These are phyloP conservation scores for Mychonastes homosphaera DNA, from an alignment of 139 green algal species.

Conservation along the genomic window DNA sequence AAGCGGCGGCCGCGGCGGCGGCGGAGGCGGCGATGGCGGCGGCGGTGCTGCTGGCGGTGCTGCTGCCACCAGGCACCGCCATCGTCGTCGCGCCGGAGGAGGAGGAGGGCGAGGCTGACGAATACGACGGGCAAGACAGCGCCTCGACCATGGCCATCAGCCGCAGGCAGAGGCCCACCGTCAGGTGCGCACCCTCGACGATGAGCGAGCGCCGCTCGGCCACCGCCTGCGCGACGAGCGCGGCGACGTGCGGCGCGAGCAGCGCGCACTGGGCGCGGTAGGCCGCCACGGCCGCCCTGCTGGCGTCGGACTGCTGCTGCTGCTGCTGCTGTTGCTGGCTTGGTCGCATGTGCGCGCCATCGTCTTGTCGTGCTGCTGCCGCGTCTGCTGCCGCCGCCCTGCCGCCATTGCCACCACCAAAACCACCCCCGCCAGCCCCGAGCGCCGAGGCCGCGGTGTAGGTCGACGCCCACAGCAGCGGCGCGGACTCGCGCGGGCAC, in stretches of 20 bases:
- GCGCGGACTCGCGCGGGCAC: constrained; percentile 36
- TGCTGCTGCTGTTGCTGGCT: background rate
- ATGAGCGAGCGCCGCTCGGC: constrained; percentile 48
- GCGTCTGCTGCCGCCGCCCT: background rate
- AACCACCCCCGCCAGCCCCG: too few species aligned
- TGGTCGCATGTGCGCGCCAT: background rate
- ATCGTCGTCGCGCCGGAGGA: too few species aligned
- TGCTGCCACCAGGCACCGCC: too few species aligned
- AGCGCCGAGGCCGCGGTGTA: constrained; percentile 83
- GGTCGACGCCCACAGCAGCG: constrained; percentile 80
- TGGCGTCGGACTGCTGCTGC: too few species aligned
- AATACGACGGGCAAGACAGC: too few species aligned
- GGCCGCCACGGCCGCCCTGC: constrained; percentile 27
- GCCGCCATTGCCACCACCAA: constrained; percentile 5
- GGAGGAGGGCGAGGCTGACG: too few species aligned
- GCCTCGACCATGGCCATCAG: constrained; percentile 48
- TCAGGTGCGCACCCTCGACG: constrained; percentile 60
- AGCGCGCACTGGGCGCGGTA: constrained; percentile 82
- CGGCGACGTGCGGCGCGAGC: constrained; percentile 61
- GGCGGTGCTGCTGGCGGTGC: too few species aligned
- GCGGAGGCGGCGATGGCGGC: too few species aligned
- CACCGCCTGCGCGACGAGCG: constrained; percentile 54
- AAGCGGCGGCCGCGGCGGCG: too few species aligned
- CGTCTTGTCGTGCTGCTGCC: background rate
- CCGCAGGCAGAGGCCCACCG: constrained; percentile 44